These are phyloP conservation scores for Vitis rotundifolia DNA, from an alignment of 164 flowering plant species.

Conservation along the genomic window DNA sequence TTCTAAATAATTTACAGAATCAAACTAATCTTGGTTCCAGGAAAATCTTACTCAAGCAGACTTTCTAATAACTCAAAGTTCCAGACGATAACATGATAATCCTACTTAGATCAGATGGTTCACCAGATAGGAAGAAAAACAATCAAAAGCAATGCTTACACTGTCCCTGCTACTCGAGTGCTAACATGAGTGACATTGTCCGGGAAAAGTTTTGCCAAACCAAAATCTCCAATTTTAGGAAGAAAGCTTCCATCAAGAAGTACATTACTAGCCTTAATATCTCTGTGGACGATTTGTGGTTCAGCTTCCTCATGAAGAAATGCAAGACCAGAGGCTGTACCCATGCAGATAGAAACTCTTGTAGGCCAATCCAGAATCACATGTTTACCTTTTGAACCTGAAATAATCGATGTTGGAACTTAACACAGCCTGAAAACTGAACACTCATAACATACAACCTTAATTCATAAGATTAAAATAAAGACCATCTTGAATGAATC, in stretches of 20 bases:
- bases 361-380: constrained; percentile 56
- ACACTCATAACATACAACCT: neutral
- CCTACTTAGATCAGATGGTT: no score
- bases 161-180: constrained; percentile 87
- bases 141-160: constrained; percentile 48
- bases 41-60: no score
- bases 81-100: no score
- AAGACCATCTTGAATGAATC: neutral
- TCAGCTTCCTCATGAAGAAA: constrained; percentile 84
- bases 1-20: neutral
- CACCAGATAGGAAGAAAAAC: neutral
- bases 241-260: constrained; percentile 66
- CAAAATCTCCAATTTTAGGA: constrained; percentile 93
- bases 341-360: constrained; percentile 70
- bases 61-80: no score
- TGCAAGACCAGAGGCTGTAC: constrained; percentile 75
- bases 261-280: constrained; percentile 86
- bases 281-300: constrained; percentile 76
- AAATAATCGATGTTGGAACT: constrained; percentile 9
- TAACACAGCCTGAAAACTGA: neutral
- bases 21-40: no score
- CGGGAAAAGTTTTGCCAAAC: constrained; percentile 86
- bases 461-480: neutral
- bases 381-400: constrained; percentile 53
- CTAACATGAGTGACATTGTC: constrained; percentile 86